Conservation (phyloP, 495 filamentous ascomycete genomes). For the Podospora bellae-mahoneyi region DNA sequence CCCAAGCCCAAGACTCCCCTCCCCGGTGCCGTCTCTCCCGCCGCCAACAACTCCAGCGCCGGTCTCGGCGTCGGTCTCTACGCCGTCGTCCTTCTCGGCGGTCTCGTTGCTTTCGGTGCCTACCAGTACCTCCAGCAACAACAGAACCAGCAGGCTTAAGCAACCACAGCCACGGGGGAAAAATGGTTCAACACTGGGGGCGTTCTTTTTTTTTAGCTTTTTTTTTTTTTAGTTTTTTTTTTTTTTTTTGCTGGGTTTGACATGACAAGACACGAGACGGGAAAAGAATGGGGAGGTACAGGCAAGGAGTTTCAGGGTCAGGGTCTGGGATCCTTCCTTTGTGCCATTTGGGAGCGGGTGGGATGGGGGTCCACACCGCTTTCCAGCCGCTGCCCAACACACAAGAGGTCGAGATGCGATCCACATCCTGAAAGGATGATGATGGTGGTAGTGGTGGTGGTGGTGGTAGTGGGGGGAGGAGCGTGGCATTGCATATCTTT, state of each 20-base stretch:
- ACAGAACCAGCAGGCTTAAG: constrained; percentile 40
- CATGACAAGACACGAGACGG: background rate
- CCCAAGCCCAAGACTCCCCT: constrained; percentile 62
- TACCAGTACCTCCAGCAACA: constrained; percentile 82
- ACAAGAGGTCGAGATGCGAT: background rate
- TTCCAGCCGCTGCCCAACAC: background rate
- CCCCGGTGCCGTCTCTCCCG: constrained; percentile 44
- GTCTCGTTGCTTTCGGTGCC: constrained; percentile 69
- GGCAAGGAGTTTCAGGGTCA: constrained; percentile 1
- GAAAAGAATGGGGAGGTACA: background rate
- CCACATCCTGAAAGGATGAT: background rate
- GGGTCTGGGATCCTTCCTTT: constrained; percentile 1
- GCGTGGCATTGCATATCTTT: background rate
- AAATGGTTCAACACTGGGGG: background rate
- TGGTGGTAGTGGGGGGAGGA: background rate
- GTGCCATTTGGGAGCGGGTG: background rate
- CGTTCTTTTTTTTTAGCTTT: background rate
- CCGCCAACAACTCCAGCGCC: constrained; percentile 46
- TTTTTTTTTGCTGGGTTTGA: constrained; percentile 1
- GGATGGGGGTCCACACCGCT: background rate
- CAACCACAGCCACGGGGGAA: background rate
- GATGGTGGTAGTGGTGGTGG: too few relatives aligned
- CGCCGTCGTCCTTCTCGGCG: constrained; percentile 75
- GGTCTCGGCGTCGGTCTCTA: constrained; percentile 80
- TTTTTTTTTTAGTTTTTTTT: background rate